Percentiles rank a stretch among this genome's conserved stretches.
These are phyloP conservation scores for Solanum arcanum DNA, from an alignment of 257 asterid genomes.

Conservation along the genomic window DNA sequence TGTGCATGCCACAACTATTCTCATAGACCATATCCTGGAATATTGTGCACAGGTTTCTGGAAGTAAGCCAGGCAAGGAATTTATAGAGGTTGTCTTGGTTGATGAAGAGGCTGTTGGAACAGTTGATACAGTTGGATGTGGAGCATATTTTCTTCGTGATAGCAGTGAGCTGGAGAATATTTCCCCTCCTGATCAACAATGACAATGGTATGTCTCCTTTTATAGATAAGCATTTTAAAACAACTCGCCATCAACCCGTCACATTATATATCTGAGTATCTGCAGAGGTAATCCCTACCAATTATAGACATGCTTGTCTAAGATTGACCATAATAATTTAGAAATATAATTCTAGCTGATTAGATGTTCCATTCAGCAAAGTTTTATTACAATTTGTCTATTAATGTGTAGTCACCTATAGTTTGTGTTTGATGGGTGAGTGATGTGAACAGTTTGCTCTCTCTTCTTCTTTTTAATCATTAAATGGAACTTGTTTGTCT, in stretches of 20 bases:
- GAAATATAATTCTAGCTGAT: conserved; percentile 10
- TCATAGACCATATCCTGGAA: background rate
- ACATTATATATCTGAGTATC: background rate
- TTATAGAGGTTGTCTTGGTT: background rate
- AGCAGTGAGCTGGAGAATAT: background rate
- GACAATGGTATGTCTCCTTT: background rate
- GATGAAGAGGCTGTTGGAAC: background rate
- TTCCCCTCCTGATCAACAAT: background rate
- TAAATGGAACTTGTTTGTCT: background rate
- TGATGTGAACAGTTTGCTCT: background rate
- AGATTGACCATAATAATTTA: background rate
- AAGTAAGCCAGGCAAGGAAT: background rate
- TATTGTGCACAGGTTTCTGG: background rate
- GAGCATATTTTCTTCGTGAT: background rate
- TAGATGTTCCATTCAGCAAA: too few species aligned
- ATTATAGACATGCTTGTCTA: background rate
- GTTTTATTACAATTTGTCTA: background rate
- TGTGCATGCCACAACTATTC: background rate
- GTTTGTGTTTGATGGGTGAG: background rate
- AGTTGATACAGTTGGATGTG: too few species aligned
- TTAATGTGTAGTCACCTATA: background rate
- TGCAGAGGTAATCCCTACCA: background rate
- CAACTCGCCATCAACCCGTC: background rate
- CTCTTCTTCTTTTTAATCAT: background rate
- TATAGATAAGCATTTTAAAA: background rate